phyloP scores from a whole-genome alignment of 805 yeast species.

The Candida railenensis region DNA sequence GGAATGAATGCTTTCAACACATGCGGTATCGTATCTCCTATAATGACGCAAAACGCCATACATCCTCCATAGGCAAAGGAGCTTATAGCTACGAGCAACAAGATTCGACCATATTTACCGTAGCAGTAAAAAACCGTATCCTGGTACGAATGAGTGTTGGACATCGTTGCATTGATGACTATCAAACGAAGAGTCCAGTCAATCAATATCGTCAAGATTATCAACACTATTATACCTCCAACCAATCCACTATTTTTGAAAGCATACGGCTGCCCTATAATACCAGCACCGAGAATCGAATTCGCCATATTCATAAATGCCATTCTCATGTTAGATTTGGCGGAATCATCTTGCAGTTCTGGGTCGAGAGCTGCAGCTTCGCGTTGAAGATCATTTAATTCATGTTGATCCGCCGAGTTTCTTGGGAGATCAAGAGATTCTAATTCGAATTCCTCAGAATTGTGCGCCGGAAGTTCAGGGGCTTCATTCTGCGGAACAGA shows the following conservation, averaged over 20 bases:
- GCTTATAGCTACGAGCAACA: constrained; percentile 75
- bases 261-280: constrained; percentile 92
- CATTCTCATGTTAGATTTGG: constrained; percentile 57
- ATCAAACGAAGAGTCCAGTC: constrained; percentile 87
- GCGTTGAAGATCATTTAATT: constrained; percentile 8
- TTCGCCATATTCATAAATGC: constrained; percentile 98
- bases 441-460: constrained; percentile 18
- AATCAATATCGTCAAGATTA: constrained; percentile 62
- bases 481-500: constrained; percentile 2
- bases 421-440: constrained; percentile 14
- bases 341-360: constrained; percentile 15
- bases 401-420: constrained; percentile 2
- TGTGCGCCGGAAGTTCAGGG: constrained; percentile 8
- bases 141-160: constrained; percentile 78
- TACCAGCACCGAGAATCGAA: constrained; percentile 93
- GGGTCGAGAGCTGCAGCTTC: constrained; percentile 8
- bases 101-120: constrained; percentile 67
- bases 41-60: constrained; percentile 89
- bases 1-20: constrained; percentile 71
- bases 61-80: constrained; percentile 93
- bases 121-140: constrained; percentile 79
- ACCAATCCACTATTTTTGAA: constrained; percentile 75
- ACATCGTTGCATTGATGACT: constrained; percentile 75
- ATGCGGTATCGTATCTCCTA: constrained; percentile 94
- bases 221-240: constrained; percentile 66